A percentile compares a stretch with the other conserved stretches of the same genome.
phyloP scores from a whole-genome alignment of 164 flowering plant genomes.

The Aristolochia contorta region DNA sequence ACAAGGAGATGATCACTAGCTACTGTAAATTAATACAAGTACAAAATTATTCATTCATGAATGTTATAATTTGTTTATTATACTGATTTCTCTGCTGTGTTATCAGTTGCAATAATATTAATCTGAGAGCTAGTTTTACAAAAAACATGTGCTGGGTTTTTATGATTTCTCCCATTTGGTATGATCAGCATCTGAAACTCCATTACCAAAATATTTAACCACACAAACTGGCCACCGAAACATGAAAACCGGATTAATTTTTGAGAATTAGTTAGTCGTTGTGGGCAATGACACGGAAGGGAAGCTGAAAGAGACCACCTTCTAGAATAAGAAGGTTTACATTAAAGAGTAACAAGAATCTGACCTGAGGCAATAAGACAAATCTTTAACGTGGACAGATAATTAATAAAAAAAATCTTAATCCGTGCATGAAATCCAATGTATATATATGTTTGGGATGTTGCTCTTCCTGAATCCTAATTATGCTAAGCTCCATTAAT shows the following conservation, averaged over 20 bases:
- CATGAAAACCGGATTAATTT: constrained; percentile 6
- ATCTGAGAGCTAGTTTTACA: background rate
- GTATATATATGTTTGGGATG: too few relatives aligned
- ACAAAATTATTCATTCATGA: constrained; percentile 6
- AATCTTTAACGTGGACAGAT: constrained; percentile 4
- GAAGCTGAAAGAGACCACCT: constrained; percentile 4
- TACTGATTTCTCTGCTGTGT: background rate
- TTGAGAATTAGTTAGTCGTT: constrained; percentile 8
- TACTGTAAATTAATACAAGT: constrained; percentile 2
- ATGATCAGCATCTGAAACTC: background rate
- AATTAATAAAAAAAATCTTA: background rate
- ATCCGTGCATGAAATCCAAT: constrained; percentile 1
- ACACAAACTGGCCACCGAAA: background rate
- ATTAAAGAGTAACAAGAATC: constrained; percentile 1
- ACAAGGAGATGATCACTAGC: background rate
- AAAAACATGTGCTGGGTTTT: background rate
- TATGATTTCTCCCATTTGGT: too few relatives aligned
- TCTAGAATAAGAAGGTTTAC: constrained; percentile 9
- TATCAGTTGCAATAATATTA: background rate
- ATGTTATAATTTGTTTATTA: background rate
- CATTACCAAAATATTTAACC: background rate
- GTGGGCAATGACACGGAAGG: constrained; percentile 4
- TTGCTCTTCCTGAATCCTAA: too few relatives aligned
- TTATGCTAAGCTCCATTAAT: too few relatives aligned
- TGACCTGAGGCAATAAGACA: constrained; percentile 13